Evolutionary conservation across 2,329 filamentous ascomycete species (phyloP).

Genomic region (Alternaria hordeiaustralica): DNA sequence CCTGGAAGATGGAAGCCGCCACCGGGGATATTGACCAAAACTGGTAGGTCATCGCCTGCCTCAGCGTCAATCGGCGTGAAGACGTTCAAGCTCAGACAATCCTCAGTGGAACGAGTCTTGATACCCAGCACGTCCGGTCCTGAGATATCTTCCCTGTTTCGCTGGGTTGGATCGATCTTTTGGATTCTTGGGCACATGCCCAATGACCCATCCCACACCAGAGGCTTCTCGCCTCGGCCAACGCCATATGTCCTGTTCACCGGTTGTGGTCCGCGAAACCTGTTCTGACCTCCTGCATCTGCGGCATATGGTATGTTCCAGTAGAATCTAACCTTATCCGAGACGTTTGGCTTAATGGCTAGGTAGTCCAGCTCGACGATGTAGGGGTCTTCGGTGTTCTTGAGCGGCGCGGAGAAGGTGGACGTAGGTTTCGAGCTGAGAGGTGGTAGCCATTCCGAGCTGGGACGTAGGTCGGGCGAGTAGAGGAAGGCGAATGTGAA

Average conservation of each 20-base stretch:
- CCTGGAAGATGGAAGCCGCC: constrained; percentile 51
- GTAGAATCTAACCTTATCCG: constrained; percentile 36
- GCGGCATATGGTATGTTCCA: constrained; percentile 47
- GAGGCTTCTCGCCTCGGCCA: constrained; percentile 25
- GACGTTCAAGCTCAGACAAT: constrained; percentile 53
- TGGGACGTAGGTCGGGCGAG: constrained; percentile 31
- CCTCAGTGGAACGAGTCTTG: constrained; percentile 37
- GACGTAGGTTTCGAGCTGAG: constrained; percentile 26
- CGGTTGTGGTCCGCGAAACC: constrained; percentile 42
- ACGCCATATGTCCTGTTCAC: constrained; percentile 35
- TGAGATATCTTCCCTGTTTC: constrained; percentile 36
- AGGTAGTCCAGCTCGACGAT: constrained; percentile 43
- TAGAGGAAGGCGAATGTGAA: constrained; percentile 38
- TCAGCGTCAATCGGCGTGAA: constrained; percentile 43
- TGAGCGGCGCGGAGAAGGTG: constrained; percentile 31
- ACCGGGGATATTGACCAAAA: constrained; percentile 56
- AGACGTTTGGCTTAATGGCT: constrained; percentile 35
- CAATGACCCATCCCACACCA: constrained; percentile 39
- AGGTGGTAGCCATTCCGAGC: constrained; percentile 35
- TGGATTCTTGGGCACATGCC: constrained; percentile 45
- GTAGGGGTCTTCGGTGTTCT: constrained; percentile 34
- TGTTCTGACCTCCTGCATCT: constrained; percentile 35
- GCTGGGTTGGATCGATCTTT: constrained; percentile 36
- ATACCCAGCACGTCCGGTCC: constrained; percentile 36
- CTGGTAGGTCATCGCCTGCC: constrained; percentile 43